Evolutionary conservation across 345 rosid genomes (phyloP).

Genomic region (Iberis pinnata): DNA sequence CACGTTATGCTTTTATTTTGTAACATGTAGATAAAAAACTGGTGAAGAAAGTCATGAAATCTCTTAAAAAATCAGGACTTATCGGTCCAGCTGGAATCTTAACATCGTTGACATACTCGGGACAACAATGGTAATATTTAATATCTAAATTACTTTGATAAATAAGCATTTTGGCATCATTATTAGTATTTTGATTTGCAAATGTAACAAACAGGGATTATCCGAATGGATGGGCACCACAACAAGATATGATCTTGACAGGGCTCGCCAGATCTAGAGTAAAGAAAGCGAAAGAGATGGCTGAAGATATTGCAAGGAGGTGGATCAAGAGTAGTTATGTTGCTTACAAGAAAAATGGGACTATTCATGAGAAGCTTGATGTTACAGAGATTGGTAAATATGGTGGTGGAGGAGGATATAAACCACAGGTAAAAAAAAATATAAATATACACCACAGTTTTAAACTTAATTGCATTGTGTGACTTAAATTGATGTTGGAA

Average conservation of each 20-base stretch:
- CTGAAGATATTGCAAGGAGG: slow-evolving; percentile 61
- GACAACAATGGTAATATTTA: slow-evolving; percentile 65
- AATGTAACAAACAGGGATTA: slow-evolving; percentile 63
- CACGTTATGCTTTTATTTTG: background rate
- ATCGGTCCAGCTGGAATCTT: slow-evolving; percentile 60
- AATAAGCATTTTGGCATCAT: background rate
- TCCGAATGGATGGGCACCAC: slow-evolving; percentile 95
- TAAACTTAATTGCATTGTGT: too few species aligned
- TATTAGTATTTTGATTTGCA: background rate
- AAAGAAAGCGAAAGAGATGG: slow-evolving; percentile 50
- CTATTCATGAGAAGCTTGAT: slow-evolving; percentile 44
- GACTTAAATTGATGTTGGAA: too few species aligned
- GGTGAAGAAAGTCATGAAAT: slow-evolving; percentile 48
- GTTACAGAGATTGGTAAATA: slow-evolving; percentile 47
- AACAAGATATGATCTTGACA: slow-evolving; percentile 71
- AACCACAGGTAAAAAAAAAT: slow-evolving; percentile 44
- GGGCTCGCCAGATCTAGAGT: slow-evolving; percentile 53
- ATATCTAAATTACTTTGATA: background rate
- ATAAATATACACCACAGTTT: too few species aligned
- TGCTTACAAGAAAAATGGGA: slow-evolving; percentile 49
- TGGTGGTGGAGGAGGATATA: slow-evolving; percentile 69
- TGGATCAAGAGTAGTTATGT: slow-evolving; percentile 69
- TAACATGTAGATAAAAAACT: slow-evolving; percentile 40
- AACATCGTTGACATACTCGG: slow-evolving; percentile 58
- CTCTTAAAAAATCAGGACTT: slow-evolving; percentile 63